Evolutionary conservation across 805 yeast species (phyloP), one percentile per base, ranked within the genome.

Genomic region (Starmera caribaea): DNA sequence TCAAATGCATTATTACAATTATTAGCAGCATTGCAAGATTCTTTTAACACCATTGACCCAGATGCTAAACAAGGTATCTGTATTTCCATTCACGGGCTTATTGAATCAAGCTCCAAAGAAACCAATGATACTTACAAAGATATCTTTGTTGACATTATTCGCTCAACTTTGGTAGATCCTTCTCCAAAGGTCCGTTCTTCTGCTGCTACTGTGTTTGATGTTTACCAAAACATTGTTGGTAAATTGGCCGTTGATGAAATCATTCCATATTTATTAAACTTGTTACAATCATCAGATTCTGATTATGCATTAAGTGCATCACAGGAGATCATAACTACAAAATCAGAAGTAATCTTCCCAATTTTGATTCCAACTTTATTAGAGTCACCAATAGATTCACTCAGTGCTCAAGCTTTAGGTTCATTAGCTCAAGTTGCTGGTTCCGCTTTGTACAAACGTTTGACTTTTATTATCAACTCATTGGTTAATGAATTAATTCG

Each of bases 401-500:
- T 80, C 65, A 86, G 88, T 63, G 95, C 96, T n/a, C 71, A 74
- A 39, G 95, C 96, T 3, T 66, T 89, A 42, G 86, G 92, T 17
- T 77, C 94, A 0, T 71, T 89, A 58, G 94, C 95, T 1, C 79
- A 84, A 38, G 96, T 86, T 37, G 96, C 96, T 17, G 97, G 96
- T 21, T 60, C 76, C 31, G 85, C 95, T 0, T 65, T 88, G 47
- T 79, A 79, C 68, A 76, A 71, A 50, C 76, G 90, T 47, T 68
- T 90, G 43, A 70, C 87, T 0, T 62, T 76, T 5, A 84, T 92
- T 44, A 76, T 90, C 42, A 81, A 80, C 51, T 69, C 89, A 0
- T 66, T 92, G 38, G 78, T 89, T 16, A 74, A 74, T 41, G 76
- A 86, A 15, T 53, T 80, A 26, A 63, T 65, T 5, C 42, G 58